Evolutionary conservation across 2,329 filamentous ascomycete species (phyloP).

Genomic region (Aspergillus vadensis): DNA sequence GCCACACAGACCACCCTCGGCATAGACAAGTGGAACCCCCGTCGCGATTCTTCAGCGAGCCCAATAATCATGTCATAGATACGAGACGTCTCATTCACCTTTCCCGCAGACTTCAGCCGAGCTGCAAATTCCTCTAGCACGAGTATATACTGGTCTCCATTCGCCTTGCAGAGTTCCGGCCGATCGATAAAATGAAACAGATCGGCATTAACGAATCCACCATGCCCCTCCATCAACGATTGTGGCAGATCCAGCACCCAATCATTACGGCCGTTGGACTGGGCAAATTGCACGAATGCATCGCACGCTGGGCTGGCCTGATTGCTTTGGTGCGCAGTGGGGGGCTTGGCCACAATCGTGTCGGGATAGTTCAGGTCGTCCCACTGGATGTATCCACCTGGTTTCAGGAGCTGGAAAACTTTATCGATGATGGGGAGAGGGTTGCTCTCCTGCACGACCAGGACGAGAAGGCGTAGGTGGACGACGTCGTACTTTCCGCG

Average conservation of each 20-base stretch:
- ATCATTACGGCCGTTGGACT: background rate
- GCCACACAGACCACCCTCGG: background rate
- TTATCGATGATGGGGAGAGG: background rate
- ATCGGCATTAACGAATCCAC: background rate
- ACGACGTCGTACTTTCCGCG: background rate
- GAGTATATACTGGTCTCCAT: constrained; percentile 6
- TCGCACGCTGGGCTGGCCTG: background rate
- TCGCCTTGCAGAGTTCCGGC: background rate
- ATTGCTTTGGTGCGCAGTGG: background rate
- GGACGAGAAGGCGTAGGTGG: background rate
- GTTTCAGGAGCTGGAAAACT: background rate
- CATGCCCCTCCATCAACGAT: background rate
- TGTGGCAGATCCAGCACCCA: background rate
- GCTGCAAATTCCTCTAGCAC: constrained; percentile 3
- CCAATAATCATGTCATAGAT: too few relatives aligned
- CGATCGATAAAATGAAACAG: background rate
- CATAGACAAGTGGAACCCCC: constrained; percentile 1
- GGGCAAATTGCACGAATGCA: background rate
- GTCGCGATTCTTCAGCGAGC: background rate
- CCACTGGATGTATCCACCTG: constrained; percentile 6
- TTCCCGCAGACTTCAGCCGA: background rate
- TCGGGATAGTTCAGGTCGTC: constrained; percentile 5
- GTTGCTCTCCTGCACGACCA: background rate
- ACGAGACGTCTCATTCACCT: background rate
- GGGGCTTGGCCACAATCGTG: background rate